Evolutionary conservation across 2,329 filamentous ascomycete genomes (phyloP), one percentile per base, ranked within the genome.

Genomic region (Epichloe brachyelytri): DNA sequence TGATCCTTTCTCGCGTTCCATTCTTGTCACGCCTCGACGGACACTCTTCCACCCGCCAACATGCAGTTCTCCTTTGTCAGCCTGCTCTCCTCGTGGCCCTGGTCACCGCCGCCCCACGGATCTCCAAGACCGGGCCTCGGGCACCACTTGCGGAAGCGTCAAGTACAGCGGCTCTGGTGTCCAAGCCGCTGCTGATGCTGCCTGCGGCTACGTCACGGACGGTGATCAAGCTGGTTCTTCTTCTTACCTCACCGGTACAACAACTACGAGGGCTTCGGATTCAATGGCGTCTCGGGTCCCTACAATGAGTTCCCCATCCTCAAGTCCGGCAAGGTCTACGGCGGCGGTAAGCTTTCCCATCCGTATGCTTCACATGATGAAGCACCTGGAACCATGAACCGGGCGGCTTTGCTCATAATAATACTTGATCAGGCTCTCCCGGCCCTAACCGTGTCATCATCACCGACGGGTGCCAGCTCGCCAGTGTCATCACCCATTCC

Each of bases 401-500:
- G 19, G 19, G 19, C 11, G 40, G 10, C 19, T 20, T 7, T 22
- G 40, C 40, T 43, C 12, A 43, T 19, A 5, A 43, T 19, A 5
- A 5, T 19, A 22, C 19, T 17, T 22, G 26, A 19, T 4, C 1
- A 67, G 65, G 65, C 26, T 61, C 60, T 1, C 83, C 83, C 1
- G 83, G 83, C 38, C 68, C 83, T 17, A 82, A 86, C 62, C 79
- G 83, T 47, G 78, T 86, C 49, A 80, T 86, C 68, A 63, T 62
- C 53, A 82, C 79, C 60, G 70, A 60, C 0, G 54, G 65, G 15
- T 77, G 82, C 58, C 53, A 74, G 52, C 72, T 78, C 43, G 83
- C 80, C 14, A 83, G 81, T 38, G 69, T 76, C 30, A 84, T 87
- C 55, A 87, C 84, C 0, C 84, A 87, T 60, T 84, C 80, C 20